Conservation (phyloP, 2,329 filamentous ascomycete species). For the Colletotrichum sp. region DNA sequence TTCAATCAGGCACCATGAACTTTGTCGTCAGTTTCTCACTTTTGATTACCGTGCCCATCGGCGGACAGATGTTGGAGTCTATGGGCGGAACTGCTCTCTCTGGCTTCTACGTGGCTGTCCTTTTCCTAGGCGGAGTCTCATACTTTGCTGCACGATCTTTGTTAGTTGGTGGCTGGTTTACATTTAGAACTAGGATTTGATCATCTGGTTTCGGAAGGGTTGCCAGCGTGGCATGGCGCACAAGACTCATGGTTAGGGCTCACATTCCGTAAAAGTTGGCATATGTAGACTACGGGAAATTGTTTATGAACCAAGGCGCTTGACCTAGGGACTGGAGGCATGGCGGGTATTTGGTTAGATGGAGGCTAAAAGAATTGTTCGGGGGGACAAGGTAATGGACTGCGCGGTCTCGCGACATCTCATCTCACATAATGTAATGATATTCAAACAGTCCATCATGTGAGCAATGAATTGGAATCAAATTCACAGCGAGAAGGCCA, state of each 20-base stretch:
- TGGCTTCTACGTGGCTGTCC: conserved; percentile 48
- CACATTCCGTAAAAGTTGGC: neutral
- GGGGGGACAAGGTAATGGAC: neutral
- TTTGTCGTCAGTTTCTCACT: conserved; percentile 49
- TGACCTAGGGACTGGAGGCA: neutral
- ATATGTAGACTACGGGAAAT: neutral
- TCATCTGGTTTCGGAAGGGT: neutral
- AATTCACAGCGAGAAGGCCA: neutral
- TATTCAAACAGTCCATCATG: neutral
- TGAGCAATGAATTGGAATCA: neutral
- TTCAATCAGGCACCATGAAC: conserved; percentile 45
- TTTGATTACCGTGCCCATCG: conserved; percentile 49
- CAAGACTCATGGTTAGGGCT: neutral
- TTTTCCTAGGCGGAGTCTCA: conserved; percentile 39
- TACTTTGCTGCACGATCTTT: conserved; percentile 30
- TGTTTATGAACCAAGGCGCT: neutral
- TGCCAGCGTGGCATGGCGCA: neutral
- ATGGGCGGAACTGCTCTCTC: conserved; percentile 49
- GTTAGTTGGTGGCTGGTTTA: neutral
- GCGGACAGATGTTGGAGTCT: conserved; percentile 48
- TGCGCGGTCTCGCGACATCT: neutral
- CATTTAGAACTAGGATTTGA: conserved; percentile 7
- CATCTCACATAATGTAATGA: neutral
- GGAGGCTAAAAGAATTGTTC: neutral
- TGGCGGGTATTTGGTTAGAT: neutral